A percentile compares a stretch with the other conserved stretches of the same genome.
Conservation (phyloP, 257 asterid species). For the Nicotiana tomentosiformis region DNA sequence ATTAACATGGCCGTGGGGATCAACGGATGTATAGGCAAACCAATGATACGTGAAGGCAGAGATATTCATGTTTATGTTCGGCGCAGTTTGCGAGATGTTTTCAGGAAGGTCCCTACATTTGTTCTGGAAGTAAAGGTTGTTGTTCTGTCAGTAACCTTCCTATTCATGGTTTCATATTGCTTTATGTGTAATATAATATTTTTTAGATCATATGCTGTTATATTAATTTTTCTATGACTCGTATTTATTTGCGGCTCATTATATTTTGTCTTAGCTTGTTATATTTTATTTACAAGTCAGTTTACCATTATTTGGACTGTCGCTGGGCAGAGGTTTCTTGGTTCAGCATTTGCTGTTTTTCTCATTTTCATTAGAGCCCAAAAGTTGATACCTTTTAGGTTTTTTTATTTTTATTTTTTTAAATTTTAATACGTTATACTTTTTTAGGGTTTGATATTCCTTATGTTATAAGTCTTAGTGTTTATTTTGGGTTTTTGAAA, state of each 20-base stretch:
- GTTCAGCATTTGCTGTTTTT: not conserved
- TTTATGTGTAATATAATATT: slow-evolving; percentile 16
- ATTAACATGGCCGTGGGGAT: slow-evolving; percentile 93
- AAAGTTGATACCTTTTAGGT: not conserved
- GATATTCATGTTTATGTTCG: slow-evolving; percentile 78
- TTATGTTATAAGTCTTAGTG: not conserved
- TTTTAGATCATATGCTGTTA: not conserved
- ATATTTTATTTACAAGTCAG: not conserved
- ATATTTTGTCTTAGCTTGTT: not conserved
- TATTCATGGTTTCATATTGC: slow-evolving; percentile 3
- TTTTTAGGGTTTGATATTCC: not conserved
- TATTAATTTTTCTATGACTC: not conserved
- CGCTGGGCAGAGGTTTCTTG: not conserved
- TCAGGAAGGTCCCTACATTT: slow-evolving; percentile 91
- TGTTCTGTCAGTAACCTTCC: slow-evolving; percentile 2
- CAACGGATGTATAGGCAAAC: slow-evolving; percentile 69
- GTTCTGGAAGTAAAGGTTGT: slow-evolving; percentile 79
- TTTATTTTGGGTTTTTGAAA: slow-evolving; percentile 15
- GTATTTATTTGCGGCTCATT: not conserved
- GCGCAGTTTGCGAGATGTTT: slow-evolving; percentile 95
- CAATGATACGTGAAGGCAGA: slow-evolving; percentile 92
- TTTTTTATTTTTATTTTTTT: too few species aligned
- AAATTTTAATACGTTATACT: not conserved
- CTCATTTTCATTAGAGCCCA: not conserved
- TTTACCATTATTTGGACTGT: not conserved